A percentile compares a stretch with the other conserved stretches of the same genome.
Conservation (phyloP, 495 filamentous ascomycete genomes). For the Parmelia sp. region DNA sequence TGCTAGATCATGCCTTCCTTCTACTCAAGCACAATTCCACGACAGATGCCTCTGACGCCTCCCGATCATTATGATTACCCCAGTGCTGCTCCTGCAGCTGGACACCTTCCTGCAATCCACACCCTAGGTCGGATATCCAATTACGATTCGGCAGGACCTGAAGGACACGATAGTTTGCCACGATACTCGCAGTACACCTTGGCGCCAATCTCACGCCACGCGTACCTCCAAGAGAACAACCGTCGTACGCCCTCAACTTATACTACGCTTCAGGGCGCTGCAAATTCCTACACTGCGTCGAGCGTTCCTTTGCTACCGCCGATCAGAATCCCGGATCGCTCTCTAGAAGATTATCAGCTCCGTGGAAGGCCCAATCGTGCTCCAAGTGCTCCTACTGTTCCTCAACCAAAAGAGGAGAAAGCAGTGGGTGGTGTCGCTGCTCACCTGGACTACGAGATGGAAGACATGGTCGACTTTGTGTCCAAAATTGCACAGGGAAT, state of each 20-base stretch:
- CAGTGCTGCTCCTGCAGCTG: conserved; percentile 6
- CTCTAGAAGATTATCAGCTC: conserved; percentile 14
- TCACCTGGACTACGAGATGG: conserved; percentile 97
- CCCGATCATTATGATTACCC: conserved; percentile 23
- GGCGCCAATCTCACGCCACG: conserved; percentile 10
- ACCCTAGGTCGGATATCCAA: conserved; percentile 3
- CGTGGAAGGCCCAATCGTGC: conserved; percentile 8
- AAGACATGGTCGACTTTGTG: conserved; percentile 96
- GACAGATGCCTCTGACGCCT: conserved; percentile 24
- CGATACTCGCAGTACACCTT: conserved; percentile 15
- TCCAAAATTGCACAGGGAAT: conserved; percentile 82
- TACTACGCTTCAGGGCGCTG: conserved; percentile 3
- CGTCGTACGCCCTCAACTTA: conserved; percentile 12
- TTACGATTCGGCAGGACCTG: conserved; percentile 2
- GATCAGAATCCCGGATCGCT: conserved; percentile 18
- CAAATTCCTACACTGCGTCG: conserved; percentile 6
- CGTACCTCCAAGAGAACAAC: conserved; percentile 10
- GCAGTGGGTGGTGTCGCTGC: conserved; percentile 83
- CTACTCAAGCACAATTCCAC: conserved; percentile 16
- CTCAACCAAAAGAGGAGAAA: conserved; percentile 46
- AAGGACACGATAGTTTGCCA: conserved; percentile 11
- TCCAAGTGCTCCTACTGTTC: conserved; percentile 16
- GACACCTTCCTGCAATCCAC: conserved; percentile 11
- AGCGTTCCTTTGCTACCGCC: conserved; percentile 20
- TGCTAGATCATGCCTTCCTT: conserved; percentile 25